Base-by-base conservation (phyloP, 805 yeast genomes). In the Naumovozyma castellii region DNA sequence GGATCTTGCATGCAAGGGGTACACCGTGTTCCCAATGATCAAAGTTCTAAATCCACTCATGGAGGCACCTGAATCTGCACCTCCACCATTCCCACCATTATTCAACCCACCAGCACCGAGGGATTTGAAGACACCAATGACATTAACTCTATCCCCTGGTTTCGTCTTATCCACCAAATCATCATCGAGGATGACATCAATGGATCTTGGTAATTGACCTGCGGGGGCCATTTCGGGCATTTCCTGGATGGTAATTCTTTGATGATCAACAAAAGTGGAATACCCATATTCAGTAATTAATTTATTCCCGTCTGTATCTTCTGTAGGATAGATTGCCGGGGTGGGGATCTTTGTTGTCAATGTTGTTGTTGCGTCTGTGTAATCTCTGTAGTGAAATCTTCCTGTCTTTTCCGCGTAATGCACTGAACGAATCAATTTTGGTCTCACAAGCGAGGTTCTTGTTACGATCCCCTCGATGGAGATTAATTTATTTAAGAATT, bases 161-260 rank as follows among this genome's bases (percentile, higher is more conserved):
- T 92, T 92, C 35, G 84, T 82, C 41, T 65, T 67, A 59, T 92
- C 98, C 2, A 92, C 97, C 47, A 92, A 70, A 58, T 92, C 98
- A 54, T 88, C 97, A 60, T 90, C 96, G 53, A 92, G 66, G n/a
- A 90, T 76, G 18, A 90, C 82, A 56, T 92, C 98, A 28, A 92
- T 73, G 2, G 95, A 80, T 53, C 97, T 72, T 28, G 98, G 98
- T 46, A 92, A 70, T 65, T 90, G 97, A 41, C 98, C 98, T 0
- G 97, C 94, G 13, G 97, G 98, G 1, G 97, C 96, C 46, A 80
- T 72, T 65, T 92, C 97, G 1, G 98, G 97, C 85, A 92, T 84
- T 66, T 92, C 98, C 62, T 92, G 98, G 29, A 92, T 81, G 0
- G 96, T 76, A 29, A 92, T 73, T 31, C 86, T 82, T 64, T 92